A percentile compares a stretch with the other conserved stretches of the same genome.
These are phyloP conservation scores for Suillus cothurnatus DNA, from an alignment of 768 basidiomycete species.

Conservation along the genomic window DNA sequence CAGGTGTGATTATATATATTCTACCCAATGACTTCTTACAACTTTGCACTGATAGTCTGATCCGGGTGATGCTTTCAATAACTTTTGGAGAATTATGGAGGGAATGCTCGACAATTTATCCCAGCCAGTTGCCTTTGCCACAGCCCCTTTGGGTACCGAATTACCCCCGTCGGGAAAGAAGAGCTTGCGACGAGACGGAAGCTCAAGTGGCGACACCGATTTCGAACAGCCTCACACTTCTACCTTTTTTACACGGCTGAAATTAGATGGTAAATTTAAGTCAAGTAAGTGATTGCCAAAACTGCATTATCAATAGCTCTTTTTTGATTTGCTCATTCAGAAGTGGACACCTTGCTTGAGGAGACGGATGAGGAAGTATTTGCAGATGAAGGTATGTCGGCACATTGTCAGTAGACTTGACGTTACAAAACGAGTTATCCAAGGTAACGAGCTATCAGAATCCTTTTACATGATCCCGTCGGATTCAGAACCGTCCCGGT, in stretches of 20 bases:
- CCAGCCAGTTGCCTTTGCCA: constrained; percentile 78
- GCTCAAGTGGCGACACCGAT: constrained; percentile 68
- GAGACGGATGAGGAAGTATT: constrained; percentile 66
- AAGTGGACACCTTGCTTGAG: constrained; percentile 26
- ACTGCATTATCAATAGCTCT: background rate
- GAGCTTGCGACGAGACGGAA: constrained; percentile 47
- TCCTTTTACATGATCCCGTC: constrained; percentile 79
- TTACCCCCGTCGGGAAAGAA: constrained; percentile 25
- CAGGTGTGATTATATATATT: constrained; percentile 47
- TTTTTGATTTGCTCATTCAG: constrained; percentile 13
- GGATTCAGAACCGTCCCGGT: constrained; percentile 51
- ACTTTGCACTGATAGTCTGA: constrained; percentile 54
- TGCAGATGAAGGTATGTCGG: constrained; percentile 58
- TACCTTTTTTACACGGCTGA: constrained; percentile 50
- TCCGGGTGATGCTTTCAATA: constrained; percentile 83
- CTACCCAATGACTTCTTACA: constrained; percentile 11
- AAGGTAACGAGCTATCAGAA: constrained; percentile 73
- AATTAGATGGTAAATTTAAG: constrained; percentile 25
- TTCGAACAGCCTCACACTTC: constrained; percentile 64
- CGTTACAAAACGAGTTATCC: constrained; percentile 8
- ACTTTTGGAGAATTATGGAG: constrained; percentile 89
- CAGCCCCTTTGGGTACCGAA: constrained; percentile 65
- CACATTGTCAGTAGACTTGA: background rate
- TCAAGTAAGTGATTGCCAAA: constrained; percentile 19
- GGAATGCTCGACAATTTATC: constrained; percentile 86